Conservation (phyloP, 768 basidiomycete species). For the Boletus pseudopeckii region DNA sequence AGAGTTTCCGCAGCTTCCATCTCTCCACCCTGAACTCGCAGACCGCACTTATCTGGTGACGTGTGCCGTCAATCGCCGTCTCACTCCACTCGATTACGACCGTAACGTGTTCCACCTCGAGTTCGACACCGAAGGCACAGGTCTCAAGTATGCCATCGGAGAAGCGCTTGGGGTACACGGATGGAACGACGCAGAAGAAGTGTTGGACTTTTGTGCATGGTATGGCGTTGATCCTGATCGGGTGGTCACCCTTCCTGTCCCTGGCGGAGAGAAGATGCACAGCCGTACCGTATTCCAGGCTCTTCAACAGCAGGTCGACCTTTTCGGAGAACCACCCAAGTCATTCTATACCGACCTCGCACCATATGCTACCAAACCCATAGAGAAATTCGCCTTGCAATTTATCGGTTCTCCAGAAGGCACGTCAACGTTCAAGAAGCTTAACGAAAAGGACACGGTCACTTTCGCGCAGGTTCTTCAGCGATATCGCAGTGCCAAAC, state of each 20-base stretch:
- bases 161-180: conserved; percentile 97
- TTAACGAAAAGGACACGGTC: conserved; percentile 92
- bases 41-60: conserved; percentile 94
- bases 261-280: conserved; percentile 68
- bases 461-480: conserved; percentile 85
- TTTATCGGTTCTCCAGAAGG: conserved; percentile 97
- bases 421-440: conserved; percentile 87
- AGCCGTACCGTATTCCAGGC: conserved; percentile 94
- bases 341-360: conserved; percentile 91
- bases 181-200: conserved; percentile 92
- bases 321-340: conserved; percentile 95
- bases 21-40: conserved; percentile 79
- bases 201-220: conserved; percentile 85
- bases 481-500: conserved; percentile 74
- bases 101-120: conserved; percentile 99
- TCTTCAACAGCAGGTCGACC: conserved; percentile 93
- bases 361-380: conserved; percentile 61
- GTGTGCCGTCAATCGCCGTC: conserved; percentile 88
- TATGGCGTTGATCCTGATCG: conserved; percentile 82
- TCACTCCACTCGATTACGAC: conserved; percentile 94
- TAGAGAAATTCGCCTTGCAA: conserved; percentile 75
- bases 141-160: conserved; percentile 91
- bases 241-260: conserved; percentile 76
- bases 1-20: conserved; percentile 56
- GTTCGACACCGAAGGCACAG: conserved; percentile 88